phyloP scores from a whole-genome alignment of 768 basidiomycete species.

The Boletus huronensis region DNA sequence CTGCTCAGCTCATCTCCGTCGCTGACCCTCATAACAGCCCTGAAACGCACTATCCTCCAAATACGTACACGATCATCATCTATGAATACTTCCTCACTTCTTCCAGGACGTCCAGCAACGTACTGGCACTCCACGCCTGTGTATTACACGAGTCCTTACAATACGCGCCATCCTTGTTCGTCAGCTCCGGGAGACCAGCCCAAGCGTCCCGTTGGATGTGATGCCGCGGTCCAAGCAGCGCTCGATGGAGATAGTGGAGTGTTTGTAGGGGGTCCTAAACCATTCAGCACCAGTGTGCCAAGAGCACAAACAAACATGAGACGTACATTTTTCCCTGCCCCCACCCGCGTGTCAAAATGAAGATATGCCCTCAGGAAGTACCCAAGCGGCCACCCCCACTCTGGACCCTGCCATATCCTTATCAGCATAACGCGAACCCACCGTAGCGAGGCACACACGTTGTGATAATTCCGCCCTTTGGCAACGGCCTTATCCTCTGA shows the following conservation, averaged over 20 bases:
- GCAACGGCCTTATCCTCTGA: conserved; percentile 78
- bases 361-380: conserved; percentile 95
- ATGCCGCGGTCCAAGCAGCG: conserved; percentile 64
- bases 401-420: conserved; percentile 60
- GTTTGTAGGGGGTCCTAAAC: conserved; percentile 66
- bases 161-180: conserved; percentile 77
- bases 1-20: conserved; percentile 7
- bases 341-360: conserved; percentile 73
- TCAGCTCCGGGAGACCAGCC: conserved; percentile 92
- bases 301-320: neutral
- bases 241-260: conserved; percentile 73
- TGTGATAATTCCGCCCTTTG: conserved; percentile 94
- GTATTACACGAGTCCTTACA: conserved; percentile 89
- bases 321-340: conserved; percentile 65
- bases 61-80: neutral
- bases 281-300: neutral
- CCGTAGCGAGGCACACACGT: conserved; percentile 43
- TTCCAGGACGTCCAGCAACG: conserved; percentile 84
- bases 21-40: neutral
- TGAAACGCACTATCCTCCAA: neutral
- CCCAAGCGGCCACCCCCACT: conserved; percentile 94
- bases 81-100: conserved; percentile 42
- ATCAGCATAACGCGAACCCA: conserved; percentile 12
- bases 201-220: conserved; percentile 82
- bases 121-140: conserved; percentile 96